These are phyloP conservation scores for Colletotrichum phormii DNA, from an alignment of 2,329 filamentous ascomycete genomes.

Conservation along the genomic window DNA sequence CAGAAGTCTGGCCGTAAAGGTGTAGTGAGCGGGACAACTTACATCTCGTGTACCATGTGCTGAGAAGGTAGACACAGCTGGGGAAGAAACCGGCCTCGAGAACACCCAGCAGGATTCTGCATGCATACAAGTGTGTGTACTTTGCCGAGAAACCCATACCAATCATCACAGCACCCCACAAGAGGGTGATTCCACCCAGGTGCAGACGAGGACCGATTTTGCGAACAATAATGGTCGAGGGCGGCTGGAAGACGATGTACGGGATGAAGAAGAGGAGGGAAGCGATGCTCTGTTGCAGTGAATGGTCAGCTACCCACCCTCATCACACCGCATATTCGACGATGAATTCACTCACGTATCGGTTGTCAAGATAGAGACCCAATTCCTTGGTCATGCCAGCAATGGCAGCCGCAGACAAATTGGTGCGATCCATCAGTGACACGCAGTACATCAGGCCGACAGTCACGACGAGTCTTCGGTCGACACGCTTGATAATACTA, in stretches of 20 bases:
- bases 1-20: not conserved
- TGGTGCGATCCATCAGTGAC: conserved; percentile 83
- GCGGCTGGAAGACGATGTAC: conserved; percentile 78
- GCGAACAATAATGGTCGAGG: conserved; percentile 76
- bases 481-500: conserved; percentile 76
- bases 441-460: conserved; percentile 78
- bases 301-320: not conserved
- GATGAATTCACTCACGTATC: conserved; percentile 52
- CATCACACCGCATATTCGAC: not conserved
- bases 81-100: conserved; percentile 81
- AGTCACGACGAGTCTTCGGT: conserved; percentile 71
- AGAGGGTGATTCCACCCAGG: conserved; percentile 63
- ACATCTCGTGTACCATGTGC: conserved; percentile 78
- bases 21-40: conserved; percentile 42
- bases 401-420: conserved; percentile 78
- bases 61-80: conserved; percentile 77
- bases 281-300: conserved; percentile 64
- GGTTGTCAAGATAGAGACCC: conserved; percentile 52
- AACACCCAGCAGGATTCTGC: conserved; percentile 70
- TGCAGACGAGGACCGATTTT: conserved; percentile 72
- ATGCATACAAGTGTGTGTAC: conserved; percentile 63
- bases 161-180: conserved; percentile 73
- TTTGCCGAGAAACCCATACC: conserved; percentile 72
- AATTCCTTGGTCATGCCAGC: conserved; percentile 70
- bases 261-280: conserved; percentile 81